phyloP scores from a whole-genome alignment of 257 asterid genomes.

The Solanum sejunctum region DNA sequence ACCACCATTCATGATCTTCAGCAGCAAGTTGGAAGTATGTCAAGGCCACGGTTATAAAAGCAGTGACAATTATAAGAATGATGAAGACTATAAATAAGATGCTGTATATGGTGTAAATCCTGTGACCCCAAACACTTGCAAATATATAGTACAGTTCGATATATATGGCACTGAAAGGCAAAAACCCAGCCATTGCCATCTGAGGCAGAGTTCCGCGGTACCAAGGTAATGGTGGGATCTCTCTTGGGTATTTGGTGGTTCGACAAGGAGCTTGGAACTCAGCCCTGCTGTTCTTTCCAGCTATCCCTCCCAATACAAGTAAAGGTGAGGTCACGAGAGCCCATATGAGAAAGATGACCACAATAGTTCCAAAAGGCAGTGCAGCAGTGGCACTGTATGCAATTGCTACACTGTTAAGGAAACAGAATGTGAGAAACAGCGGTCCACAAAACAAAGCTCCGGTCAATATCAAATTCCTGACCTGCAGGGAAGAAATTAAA shows the following conservation, averaged over 20 bases:
- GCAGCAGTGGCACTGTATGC: slow-evolving; percentile 24
- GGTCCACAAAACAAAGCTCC: slow-evolving; percentile 22
- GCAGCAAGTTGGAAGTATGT: slow-evolving; percentile 23
- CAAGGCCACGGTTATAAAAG: slow-evolving; percentile 18
- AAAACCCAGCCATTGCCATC: slow-evolving; percentile 30
- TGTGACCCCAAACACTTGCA: slow-evolving; percentile 30
- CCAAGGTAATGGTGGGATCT: slow-evolving; percentile 24
- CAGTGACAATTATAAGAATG: slow-evolving; percentile 17
- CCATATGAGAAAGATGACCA: slow-evolving; percentile 24
- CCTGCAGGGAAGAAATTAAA: slow-evolving; percentile 2
- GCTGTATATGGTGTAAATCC: slow-evolving; percentile 18
- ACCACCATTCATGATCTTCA: slow-evolving; percentile 29
- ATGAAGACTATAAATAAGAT: slow-evolving; percentile 16
- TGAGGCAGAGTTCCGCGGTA: slow-evolving; percentile 19
- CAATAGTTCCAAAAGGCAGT: slow-evolving; percentile 21
- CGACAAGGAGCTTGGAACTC: slow-evolving; percentile 27
- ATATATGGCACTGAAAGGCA: slow-evolving; percentile 27
- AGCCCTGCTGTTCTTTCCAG: slow-evolving; percentile 19
- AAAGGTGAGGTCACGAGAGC: slow-evolving; percentile 21
- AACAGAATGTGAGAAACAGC: slow-evolving; percentile 18
- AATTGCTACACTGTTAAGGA: slow-evolving; percentile 18
- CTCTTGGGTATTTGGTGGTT: slow-evolving; percentile 25
- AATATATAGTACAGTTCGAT: slow-evolving; percentile 21
- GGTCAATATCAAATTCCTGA: slow-evolving; percentile 15
- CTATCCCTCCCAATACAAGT: slow-evolving; percentile 21